Percentiles rank a stretch among this genome's conserved stretches.
These are phyloP conservation scores for Umbelopsis ramanniana DNA, from an alignment of 192 early-diverging fungal species.

Conservation along the genomic window DNA sequence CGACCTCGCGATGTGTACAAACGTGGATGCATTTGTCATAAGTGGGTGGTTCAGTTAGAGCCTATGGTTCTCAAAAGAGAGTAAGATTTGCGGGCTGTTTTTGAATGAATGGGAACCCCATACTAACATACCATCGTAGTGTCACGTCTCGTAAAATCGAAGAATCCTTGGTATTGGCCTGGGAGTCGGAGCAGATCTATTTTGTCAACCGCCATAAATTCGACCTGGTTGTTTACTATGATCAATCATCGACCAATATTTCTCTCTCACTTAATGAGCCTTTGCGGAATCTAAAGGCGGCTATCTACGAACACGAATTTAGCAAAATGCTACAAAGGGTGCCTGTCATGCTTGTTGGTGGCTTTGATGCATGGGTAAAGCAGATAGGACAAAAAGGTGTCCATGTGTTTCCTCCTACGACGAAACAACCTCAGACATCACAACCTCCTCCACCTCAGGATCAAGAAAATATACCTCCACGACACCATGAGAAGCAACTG, in stretches of 20 bases:
- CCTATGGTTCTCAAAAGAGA: constrained; percentile 62
- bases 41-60: constrained; percentile 74
- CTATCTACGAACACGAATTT: constrained; percentile 68
- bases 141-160: constrained; percentile 57
- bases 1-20: constrained; percentile 71
- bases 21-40: constrained; percentile 70
- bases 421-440: background rate
- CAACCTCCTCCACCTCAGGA: background rate
- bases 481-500: background rate
- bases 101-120: background rate
- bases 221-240: constrained; percentile 77
- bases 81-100: constrained; percentile 41
- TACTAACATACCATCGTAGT: constrained; percentile 32
- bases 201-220: constrained; percentile 70
- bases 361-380: constrained; percentile 77
- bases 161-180: constrained; percentile 58
- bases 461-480: constrained; percentile 13
- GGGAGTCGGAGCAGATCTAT: constrained; percentile 60
- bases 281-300: constrained; percentile 52
- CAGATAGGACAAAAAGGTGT: constrained; percentile 56
- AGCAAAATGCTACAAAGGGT: constrained; percentile 49
- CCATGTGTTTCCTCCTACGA: constrained; percentile 10
- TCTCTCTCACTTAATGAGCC: constrained; percentile 31
- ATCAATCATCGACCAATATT: constrained; percentile 57
- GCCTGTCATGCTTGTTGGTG: constrained; percentile 79